Evolutionary conservation across 2,329 filamentous ascomycete species (phyloP).

Genomic region (Cercospora sp.): DNA sequence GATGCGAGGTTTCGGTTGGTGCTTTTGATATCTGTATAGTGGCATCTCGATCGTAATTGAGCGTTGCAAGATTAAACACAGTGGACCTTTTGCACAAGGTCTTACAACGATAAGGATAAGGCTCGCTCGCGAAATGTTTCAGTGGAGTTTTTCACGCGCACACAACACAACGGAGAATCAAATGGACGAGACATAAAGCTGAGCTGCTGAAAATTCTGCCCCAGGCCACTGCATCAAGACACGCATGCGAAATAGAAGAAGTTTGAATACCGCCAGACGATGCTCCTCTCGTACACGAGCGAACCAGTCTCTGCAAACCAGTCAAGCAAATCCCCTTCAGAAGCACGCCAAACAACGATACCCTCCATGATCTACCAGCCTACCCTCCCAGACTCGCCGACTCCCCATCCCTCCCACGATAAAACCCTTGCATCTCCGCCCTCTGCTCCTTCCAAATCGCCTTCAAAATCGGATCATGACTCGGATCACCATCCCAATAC

Average conservation of each 20-base stretch:
- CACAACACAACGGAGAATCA: not conserved
- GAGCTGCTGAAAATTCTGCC: not conserved
- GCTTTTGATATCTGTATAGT: constrained; percentile 11
- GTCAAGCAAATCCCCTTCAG: not conserved
- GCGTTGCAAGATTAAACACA: constrained; percentile 2
- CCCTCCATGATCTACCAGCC: not conserved
- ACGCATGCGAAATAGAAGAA: not conserved
- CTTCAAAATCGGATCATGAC: constrained; percentile 39
- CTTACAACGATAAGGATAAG: not conserved
- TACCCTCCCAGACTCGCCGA: not conserved
- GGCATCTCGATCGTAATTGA: constrained; percentile 8
- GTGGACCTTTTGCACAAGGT: not conserved
- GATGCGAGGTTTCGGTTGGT: not conserved
- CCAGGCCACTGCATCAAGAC: not conserved
- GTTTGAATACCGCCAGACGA: not conserved
- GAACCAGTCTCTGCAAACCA: not conserved
- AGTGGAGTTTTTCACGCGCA: not conserved
- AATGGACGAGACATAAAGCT: not conserved
- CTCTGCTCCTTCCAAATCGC: constrained; percentile 40
- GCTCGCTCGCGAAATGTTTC: not conserved
- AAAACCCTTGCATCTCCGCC: constrained; percentile 41
- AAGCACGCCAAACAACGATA: not conserved
- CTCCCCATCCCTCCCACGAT: constrained; percentile 33
- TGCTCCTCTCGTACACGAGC: not conserved
- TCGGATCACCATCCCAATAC: constrained; percentile 43